Conservation (phyloP, 192 early-diverging fungal species). For the Kappamyces sp. region DNA sequence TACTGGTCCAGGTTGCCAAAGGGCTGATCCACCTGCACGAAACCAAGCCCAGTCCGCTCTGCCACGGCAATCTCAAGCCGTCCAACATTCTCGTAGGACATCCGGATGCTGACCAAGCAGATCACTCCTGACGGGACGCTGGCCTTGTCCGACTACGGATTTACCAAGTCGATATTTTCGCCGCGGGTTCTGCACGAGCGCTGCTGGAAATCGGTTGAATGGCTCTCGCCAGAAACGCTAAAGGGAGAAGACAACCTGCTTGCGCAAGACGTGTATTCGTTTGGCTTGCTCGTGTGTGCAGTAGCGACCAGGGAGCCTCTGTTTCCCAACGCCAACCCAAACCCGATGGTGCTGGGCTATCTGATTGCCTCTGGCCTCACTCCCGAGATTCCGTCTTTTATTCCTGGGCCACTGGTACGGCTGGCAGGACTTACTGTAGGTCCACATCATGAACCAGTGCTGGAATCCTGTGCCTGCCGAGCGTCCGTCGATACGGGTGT, state of each 20-base stretch:
- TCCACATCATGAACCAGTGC: background rate
- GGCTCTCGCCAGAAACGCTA: slow-evolving; percentile 29
- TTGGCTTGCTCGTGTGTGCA: slow-evolving; percentile 30
- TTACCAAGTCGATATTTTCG: slow-evolving; percentile 16
- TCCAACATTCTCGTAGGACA: slow-evolving; percentile 36
- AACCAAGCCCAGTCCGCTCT: slow-evolving; percentile 25
- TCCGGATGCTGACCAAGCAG: slow-evolving; percentile 5
- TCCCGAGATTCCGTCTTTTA: slow-evolving; percentile 28
- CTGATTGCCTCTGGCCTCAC: slow-evolving; percentile 19
- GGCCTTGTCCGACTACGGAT: slow-evolving; percentile 36
- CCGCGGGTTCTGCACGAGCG: slow-evolving; percentile 1
- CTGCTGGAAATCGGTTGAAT: slow-evolving; percentile 20
- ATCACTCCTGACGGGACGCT: slow-evolving; percentile 23
- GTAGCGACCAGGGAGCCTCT: slow-evolving; percentile 25
- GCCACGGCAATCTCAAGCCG: slow-evolving; percentile 36
- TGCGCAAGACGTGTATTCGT: slow-evolving; percentile 30
- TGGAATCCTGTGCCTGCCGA: slow-evolving; percentile 1
- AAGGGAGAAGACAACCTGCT: background rate
- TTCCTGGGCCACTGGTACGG: slow-evolving; percentile 27
- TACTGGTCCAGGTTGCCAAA: slow-evolving; percentile 25
- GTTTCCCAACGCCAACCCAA: slow-evolving; percentile 19
- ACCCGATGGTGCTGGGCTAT: slow-evolving; percentile 28
- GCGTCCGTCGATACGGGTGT: slow-evolving; percentile 5
- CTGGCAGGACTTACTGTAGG: background rate
- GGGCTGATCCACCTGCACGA: slow-evolving; percentile 35